phyloP scores from a whole-genome alignment of 805 yeast species.

The Peterozyma toletana region DNA sequence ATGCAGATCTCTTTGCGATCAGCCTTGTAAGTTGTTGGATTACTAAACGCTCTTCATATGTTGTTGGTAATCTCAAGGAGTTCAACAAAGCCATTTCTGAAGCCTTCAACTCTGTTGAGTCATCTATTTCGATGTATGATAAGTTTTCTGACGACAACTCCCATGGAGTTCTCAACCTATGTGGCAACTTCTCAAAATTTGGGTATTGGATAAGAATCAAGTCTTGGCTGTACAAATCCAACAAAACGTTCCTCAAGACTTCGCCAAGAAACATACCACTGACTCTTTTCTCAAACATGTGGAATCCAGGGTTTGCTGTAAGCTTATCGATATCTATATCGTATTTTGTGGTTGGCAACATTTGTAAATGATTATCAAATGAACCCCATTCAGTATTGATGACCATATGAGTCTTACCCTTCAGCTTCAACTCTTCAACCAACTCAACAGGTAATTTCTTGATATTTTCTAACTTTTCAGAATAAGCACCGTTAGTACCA shows the following conservation, averaged over 20 bases:
- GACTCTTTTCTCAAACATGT: constrained; percentile 88
- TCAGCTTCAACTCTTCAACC: constrained; percentile 26
- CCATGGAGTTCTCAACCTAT: constrained; percentile 71
- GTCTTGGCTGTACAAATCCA: constrained; percentile 57
- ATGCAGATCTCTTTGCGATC: constrained; percentile 84
- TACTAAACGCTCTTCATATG: constrained; percentile 61
- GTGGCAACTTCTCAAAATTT: constrained; percentile 37
- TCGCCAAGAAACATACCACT: constrained; percentile 94
- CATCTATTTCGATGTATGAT: constrained; percentile 82
- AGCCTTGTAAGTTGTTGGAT: constrained; percentile 72
- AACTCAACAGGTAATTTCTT: constrained; percentile 56
- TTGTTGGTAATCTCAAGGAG: constrained; percentile 62
- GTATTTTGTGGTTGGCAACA: constrained; percentile 72
- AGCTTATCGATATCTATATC: constrained; percentile 64
- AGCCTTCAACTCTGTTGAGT: constrained; percentile 61
- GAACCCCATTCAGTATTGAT: constrained; percentile 98
- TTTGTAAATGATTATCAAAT: constrained; percentile 74
- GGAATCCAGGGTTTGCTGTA: constrained; percentile 81
- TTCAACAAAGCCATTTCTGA: constrained; percentile 64
- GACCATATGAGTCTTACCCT: constrained; percentile 66
- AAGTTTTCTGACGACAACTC: constrained; percentile 76
- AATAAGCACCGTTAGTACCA: constrained; percentile 95
- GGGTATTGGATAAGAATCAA: constrained; percentile 51
- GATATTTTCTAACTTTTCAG: constrained; percentile 68
- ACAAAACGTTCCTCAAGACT: constrained; percentile 63